Evolutionary conservation across 148 eudicot species (phyloP).

Genomic region (Fagopyrum esculentum): DNA sequence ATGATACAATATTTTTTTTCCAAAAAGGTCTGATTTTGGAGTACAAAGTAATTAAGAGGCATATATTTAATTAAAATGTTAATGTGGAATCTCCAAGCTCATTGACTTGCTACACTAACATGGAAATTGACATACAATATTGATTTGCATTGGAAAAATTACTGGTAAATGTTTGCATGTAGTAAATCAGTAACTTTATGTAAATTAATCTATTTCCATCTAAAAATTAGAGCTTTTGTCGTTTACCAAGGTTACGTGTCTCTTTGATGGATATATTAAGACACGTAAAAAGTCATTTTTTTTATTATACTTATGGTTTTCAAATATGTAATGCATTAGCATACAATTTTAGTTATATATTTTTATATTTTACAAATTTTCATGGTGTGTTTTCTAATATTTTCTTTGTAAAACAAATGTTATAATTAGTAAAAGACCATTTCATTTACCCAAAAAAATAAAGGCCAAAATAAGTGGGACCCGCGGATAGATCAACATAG

Average conservation of each 20-base stretch:
- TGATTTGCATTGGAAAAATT: not conserved
- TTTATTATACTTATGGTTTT: no score
- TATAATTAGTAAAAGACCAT: no score
- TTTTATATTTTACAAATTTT: no score
- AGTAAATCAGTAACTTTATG: not conserved
- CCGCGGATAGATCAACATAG: not conserved
- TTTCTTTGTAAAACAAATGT: no score
- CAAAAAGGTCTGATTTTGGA: not conserved
- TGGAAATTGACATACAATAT: not conserved
- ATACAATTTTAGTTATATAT: no score
- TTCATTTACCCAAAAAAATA: not conserved
- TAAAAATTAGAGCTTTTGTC: conserved; percentile 2
- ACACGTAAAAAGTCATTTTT: not conserved
- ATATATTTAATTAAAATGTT: not conserved
- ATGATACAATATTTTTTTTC: not conserved
- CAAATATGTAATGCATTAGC: no score
- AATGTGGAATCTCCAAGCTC: conserved; percentile 2
- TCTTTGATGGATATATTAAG: not conserved
- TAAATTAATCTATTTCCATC: not conserved
- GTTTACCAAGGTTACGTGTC: not conserved
- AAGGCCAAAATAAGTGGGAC: not conserved
- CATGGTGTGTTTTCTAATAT: no score
- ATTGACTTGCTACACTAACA: conserved; percentile 6
- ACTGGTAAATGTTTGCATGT: not conserved
- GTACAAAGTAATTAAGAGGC: not conserved